Conservation (phyloP, 768 basidiomycete species). For the Agrocybe pediades region DNA sequence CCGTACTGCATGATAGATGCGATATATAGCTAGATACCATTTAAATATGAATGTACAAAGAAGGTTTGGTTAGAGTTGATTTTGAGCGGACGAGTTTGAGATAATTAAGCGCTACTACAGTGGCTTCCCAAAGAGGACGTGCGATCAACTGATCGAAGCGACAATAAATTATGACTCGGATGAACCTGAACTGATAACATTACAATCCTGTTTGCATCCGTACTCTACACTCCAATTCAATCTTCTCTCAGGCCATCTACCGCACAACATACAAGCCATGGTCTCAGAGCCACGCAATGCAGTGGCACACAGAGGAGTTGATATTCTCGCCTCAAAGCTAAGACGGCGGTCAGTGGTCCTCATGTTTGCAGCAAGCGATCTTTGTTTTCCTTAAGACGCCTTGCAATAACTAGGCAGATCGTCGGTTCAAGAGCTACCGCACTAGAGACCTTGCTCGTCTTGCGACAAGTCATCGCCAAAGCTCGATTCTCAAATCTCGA, state of each 20-base stretch:
- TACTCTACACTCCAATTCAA: neutral
- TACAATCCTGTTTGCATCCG: neutral
- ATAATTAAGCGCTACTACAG: neutral
- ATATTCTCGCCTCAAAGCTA: conserved; percentile 68
- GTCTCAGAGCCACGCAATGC: conserved; percentile 37
- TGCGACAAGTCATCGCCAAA: conserved; percentile 87
- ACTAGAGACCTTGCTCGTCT: conserved; percentile 83
- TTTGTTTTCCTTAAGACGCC: conserved; percentile 13
- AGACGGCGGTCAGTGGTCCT: conserved; percentile 62
- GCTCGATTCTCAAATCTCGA: conserved; percentile 87
- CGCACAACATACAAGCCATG: conserved; percentile 34
- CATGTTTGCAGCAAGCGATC: conserved; percentile 12
- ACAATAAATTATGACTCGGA: conserved; percentile 25
- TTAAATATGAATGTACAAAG: conserved; percentile 7
- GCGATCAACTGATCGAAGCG: conserved; percentile 18
- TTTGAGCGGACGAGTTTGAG: neutral
- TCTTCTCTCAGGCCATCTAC: neutral
- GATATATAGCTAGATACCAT: neutral
- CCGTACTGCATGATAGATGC: conserved; percentile 19
- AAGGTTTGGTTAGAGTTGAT: neutral
- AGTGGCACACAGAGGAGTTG: conserved; percentile 60
- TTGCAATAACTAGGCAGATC: conserved; percentile 64
- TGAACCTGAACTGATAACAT: conserved; percentile 3
- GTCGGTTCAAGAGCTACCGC: conserved; percentile 90
- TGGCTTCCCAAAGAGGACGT: conserved; percentile 20